Evolutionary conservation across 2,329 filamentous ascomycete genomes (phyloP).

Genomic region (Arthrobotrys musiformis): DNA sequence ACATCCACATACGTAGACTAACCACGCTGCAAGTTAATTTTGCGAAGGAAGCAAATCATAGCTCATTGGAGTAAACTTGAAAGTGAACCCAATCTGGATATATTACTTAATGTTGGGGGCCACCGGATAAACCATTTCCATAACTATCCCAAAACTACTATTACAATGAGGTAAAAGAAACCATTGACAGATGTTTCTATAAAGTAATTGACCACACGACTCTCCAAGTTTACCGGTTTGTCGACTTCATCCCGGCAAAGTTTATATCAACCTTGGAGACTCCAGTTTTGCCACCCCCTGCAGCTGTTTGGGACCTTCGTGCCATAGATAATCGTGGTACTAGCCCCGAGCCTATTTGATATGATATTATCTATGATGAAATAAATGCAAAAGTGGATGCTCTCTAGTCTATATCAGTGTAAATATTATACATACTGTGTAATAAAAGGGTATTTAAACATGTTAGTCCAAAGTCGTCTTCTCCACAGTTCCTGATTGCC

Average conservation of each 20-base stretch:
- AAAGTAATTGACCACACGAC: slow-evolving; percentile 51
- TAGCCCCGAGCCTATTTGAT: not conserved
- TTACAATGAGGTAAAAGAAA: slow-evolving; percentile 50
- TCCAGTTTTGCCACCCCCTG: not conserved
- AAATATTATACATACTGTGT: not conserved
- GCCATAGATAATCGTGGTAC: not conserved
- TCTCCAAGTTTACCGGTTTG: slow-evolving; percentile 17
- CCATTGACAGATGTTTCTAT: slow-evolving; percentile 28
- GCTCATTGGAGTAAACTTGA: not conserved
- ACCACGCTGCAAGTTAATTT: no score
- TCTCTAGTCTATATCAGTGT: slow-evolving; percentile 3
- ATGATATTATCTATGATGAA: not conserved
- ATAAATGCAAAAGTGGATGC: not conserved
- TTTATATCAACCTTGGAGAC: slow-evolving; percentile 41
- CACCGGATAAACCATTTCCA: slow-evolving; percentile 5
- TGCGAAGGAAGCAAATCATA: no score
- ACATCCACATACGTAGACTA: not conserved
- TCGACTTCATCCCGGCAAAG: slow-evolving; percentile 26
- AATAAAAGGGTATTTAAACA: not conserved
- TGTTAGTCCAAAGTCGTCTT: slow-evolving; percentile 14
- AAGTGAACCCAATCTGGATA: not conserved
- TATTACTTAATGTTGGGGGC: slow-evolving; percentile 52
- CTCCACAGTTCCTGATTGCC: slow-evolving; percentile 5
- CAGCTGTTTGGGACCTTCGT: not conserved
- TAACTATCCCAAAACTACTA: not conserved